Percentiles rank a stretch among this genome's conserved stretches.
phyloP scores from a whole-genome alignment of 768 basidiomycete species.

The Tulasnella calospora region DNA sequence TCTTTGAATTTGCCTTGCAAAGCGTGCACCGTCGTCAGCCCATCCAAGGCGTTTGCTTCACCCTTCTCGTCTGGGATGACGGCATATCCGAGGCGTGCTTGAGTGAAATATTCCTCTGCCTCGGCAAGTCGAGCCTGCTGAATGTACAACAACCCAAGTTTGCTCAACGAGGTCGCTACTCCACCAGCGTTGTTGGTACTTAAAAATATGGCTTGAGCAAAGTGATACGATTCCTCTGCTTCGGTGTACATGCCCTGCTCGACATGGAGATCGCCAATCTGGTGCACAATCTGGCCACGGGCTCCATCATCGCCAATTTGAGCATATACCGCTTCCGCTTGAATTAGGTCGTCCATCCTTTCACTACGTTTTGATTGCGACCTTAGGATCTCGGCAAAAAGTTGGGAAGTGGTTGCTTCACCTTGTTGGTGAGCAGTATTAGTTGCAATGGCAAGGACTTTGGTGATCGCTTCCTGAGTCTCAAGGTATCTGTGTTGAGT shows the following conservation, averaged over 20 bases:
- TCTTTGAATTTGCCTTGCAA: background rate
- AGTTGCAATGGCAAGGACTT: background rate
- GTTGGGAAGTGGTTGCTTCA: background rate
- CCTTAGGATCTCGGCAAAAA: background rate
- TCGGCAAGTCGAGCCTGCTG: background rate
- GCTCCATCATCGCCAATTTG: background rate
- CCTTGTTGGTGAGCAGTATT: background rate
- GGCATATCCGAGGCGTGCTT: background rate
- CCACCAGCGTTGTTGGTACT: background rate
- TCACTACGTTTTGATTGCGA: background rate
- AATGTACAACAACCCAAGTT: background rate
- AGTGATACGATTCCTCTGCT: background rate
- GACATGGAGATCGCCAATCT: background rate
- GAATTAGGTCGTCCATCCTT: background rate
- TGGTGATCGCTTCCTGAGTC: background rate
- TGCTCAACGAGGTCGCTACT: background rate
- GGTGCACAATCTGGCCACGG: background rate
- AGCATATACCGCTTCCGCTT: background rate
- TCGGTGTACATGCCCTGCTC: background rate
- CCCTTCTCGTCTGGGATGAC: background rate
- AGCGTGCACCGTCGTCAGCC: background rate
- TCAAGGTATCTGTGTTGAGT: background rate
- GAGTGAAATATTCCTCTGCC: background rate
- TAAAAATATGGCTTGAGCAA: background rate
- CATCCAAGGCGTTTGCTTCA: background rate